phyloP scores from a whole-genome alignment of 2,329 filamentous ascomycete genomes.

The Apiospora marii region DNA sequence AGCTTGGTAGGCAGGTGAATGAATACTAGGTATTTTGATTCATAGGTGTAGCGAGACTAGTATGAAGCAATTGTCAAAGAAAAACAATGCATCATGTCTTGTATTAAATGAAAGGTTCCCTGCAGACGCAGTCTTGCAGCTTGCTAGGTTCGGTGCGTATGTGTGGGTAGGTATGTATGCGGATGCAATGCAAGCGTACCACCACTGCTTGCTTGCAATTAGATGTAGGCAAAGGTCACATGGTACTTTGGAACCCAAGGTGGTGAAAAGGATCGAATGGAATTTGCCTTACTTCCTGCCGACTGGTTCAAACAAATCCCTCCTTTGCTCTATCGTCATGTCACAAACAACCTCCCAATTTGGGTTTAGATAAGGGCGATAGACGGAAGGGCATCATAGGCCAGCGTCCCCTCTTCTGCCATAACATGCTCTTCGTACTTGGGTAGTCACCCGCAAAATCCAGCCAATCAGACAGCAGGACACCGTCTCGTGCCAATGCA shows the following conservation, averaged over 20 bases:
- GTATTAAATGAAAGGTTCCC: neutral
- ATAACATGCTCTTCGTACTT: neutral
- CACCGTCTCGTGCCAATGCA: neutral
- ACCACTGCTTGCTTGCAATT: neutral
- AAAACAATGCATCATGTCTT: neutral
- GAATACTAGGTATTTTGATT: conserved; percentile 9
- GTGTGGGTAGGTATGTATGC: neutral
- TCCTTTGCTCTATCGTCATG: neutral
- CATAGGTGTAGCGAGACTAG: neutral
- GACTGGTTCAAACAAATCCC: neutral
- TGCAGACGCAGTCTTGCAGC: neutral
- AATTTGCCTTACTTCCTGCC: neutral
- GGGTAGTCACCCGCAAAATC: too few relatives aligned
- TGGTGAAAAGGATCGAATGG: neutral
- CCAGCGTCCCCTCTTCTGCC: neutral
- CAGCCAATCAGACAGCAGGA: neutral
- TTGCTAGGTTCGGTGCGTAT: neutral
- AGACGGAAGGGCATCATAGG: neutral
- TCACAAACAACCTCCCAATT: neutral
- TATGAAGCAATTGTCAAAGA: neutral
- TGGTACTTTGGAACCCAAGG: neutral
- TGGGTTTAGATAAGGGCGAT: neutral
- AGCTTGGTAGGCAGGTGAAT: neutral
- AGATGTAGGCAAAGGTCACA: neutral
- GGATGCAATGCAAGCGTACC: neutral